phyloP scores from a whole-genome alignment of 2,329 filamentous ascomycete genomes.

The Ophiostoma quercus region DNA sequence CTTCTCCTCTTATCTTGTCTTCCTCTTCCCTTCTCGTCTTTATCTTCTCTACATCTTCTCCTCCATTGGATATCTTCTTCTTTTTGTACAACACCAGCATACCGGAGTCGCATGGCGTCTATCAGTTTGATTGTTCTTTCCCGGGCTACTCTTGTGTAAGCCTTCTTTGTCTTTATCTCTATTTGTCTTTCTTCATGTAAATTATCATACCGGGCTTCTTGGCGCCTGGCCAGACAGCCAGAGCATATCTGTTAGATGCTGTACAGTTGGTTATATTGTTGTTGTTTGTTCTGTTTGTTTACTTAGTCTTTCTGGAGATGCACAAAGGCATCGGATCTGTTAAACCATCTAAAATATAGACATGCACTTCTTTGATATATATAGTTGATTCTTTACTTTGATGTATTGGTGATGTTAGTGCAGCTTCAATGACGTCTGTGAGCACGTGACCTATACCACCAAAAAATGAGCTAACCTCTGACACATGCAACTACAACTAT shows the following conservation, averaged over 20 bases:
- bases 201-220: not conserved
- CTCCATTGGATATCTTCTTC: not conserved
- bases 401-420: not conserved
- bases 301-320: not conserved
- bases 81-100: constrained; percentile 10
- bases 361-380: not conserved
- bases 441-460: not conserved
- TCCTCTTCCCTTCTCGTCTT: not conserved
- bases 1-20: not conserved
- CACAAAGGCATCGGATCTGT: not conserved
- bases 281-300: constrained; percentile 8
- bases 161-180: not conserved
- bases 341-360: not conserved
- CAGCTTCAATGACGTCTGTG: constrained; percentile 8
- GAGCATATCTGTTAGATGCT: not conserved
- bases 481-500: not conserved
- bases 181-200: not conserved
- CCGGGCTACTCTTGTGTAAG: not conserved
- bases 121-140: constrained; percentile 1
- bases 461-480: not conserved
- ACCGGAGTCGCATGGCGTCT: constrained; percentile 18
- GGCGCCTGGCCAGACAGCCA: not conserved
- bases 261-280: constrained; percentile 2
- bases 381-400: not conserved
- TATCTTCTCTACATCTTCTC: not conserved